These are phyloP conservation scores for Paragyromitra xinjiangensis DNA, from an alignment of 495 filamentous ascomycete genomes.

Conservation along the genomic window DNA sequence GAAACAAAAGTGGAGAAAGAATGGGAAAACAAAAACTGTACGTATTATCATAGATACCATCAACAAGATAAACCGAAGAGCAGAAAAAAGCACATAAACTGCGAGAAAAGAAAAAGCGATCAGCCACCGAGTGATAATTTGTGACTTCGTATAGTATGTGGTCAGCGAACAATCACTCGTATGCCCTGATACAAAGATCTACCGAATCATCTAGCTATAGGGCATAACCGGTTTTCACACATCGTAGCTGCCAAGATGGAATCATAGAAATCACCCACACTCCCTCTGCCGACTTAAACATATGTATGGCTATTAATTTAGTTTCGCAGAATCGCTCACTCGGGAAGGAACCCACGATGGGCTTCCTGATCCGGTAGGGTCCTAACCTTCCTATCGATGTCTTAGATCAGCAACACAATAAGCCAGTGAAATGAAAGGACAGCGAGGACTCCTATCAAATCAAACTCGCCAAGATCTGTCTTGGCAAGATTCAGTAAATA, in stretches of 20 bases:
- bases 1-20: background rate
- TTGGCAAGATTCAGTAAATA: background rate
- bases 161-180: background rate
- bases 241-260: background rate
- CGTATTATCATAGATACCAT: background rate
- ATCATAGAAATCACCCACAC: background rate
- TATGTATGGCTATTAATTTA: background rate
- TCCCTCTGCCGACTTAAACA: background rate
- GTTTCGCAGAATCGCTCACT: background rate
- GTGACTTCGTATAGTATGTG: background rate
- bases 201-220: too few relatives aligned
- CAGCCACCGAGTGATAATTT: conserved; percentile 27
- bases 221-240: background rate
- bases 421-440: background rate
- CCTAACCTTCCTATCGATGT: background rate
- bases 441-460: background rate
- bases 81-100: background rate
- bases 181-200: too few relatives aligned
- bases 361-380: background rate
- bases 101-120: background rate
- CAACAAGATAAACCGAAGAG: background rate
- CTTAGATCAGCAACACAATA: conserved; percentile 2
- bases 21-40: background rate
- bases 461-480: background rate
- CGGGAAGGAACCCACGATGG: background rate